Base-by-base conservation (phyloP, 2,329 filamentous ascomycete genomes). In the Phaeosphaeria sp. region DNA sequence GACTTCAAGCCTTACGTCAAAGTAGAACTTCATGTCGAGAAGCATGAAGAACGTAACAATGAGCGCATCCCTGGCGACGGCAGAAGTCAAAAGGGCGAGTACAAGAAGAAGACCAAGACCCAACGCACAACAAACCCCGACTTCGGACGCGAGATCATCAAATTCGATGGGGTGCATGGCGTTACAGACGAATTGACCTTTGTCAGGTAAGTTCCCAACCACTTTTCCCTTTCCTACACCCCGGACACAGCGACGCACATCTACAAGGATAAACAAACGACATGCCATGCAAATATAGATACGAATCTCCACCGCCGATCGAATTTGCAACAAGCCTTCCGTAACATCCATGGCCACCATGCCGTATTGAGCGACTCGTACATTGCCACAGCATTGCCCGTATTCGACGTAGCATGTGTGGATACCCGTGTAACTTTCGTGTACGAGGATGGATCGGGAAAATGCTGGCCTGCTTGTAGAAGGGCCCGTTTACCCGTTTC, bases 21-120 rank as follows among this genome's bases (percentile, higher is more conserved):
- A 73, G 89, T 89, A 61, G 90, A 95, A 73, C 78, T 97, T 54
- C 92, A 96, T 74, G 87, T 93, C 17, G 92, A 95, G 71, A 90
- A 82, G 55, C 79, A 79, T n/a, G 81, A 82, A 52, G 82, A 85
- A 61, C 77, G 78, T 5, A 74, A 76, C 8, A 73, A 76, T 1
- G 77, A 77, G 48, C 70, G 72, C 6, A 72, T 81, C 18, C 78
- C 74, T 36, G 83, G 82, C 47, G 80, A 80, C 21, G 79, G 81
- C 6, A 80, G 82, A 61, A 80, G 82, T 56, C 86, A 87, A 64
- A 83, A 84, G 59, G 80, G 81, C 49, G 83, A 81, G 50, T 79
- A 72, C 64, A 83, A 83, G 61, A 76, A 74, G 55, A 78, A 76
- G 57, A 82, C 80, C 40, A 77, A 76, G 53, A 83, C 79, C 43